Base-by-base conservation (phyloP, 768 basidiomycete genomes). In the Lenzites betulinus region DNA sequence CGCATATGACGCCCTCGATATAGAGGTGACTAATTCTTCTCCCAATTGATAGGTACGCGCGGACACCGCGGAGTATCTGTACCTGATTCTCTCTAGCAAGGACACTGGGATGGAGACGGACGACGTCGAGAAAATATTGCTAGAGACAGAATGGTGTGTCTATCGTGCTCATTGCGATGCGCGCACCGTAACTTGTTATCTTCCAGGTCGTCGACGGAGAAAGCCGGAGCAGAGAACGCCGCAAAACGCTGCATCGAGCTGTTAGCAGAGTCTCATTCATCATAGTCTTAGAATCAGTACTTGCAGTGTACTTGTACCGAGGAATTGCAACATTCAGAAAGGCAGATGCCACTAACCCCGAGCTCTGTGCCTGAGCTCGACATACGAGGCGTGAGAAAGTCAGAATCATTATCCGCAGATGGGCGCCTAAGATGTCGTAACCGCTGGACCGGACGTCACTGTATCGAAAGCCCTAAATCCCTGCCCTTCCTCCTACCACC, bases 31-130 rank as follows among this genome's bases (percentile, higher is more conserved):
- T n/a, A n/a, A n/a, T n/a, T n/a, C n/a, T n/a, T n/a, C n/a, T n/a
- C n/a, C n/a, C n/a, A n/a, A n/a, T n/a, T n/a, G n/a, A n/a, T 33
- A 96, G 93, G 79, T 95, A 57, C 87, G 95, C 56, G 80, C 86
- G 11, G 85, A 87, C 60, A 86, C 91, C 1, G 91, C 93, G 2
- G 95, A 96, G 71, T 84, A 89, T 63, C 72, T 97, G 8, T 97
- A 94, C 69, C 76, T 92, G 26, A 79, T 84, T 16, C 72, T 95
- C 36, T 90, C 93, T 70, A 84, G 84, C 65, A 79, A 79, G 47
- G 91, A 92, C 64, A 68, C 89, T 9, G 85, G 80, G 0, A 73
- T 78, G 57, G 89, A 90, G 16, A 85, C 84, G 9, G 86, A 87
- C 38, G 83, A 81, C 39, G 78, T 83, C 1, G 90, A 93, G 68